Evolutionary conservation across 2,329 filamentous ascomycete species (phyloP), one percentile per base, ranked within the genome.

Genomic region (Monilinia polystroma): DNA sequence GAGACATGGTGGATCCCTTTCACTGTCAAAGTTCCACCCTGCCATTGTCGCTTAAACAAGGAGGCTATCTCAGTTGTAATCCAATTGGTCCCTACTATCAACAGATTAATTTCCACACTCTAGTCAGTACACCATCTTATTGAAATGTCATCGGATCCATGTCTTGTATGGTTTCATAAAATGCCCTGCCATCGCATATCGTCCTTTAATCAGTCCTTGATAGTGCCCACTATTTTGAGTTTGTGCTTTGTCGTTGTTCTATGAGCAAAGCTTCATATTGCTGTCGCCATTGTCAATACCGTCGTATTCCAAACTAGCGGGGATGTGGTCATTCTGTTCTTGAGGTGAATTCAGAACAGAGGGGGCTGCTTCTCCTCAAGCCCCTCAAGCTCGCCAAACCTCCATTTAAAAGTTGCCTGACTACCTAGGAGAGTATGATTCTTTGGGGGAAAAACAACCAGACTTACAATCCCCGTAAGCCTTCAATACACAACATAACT

Each of bases 1-100:
- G 38, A 41, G 10, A 7, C 23, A 38, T 11, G 4, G 3, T 62
- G 1, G n/a, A 11, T 10, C 5, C 5, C 8, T 51, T 38, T 41
- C 11, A 41, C 5, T 51, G 58, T 62, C 58, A 4, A 62, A 62
- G 10, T 38, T 62, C 20, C 32, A 14, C 10, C 29, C 12, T 41
- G n/a, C 14, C 0, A 41, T 52, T 62, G 29, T 62, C 58, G 58
- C 58, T 51, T 62, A 62, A 62, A 38, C 8, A 51, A 51, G 58
- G 58, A 62, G 58, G 10, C 4, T 51, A 18, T 62, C 49, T 11
- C 47, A 10, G 10, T 10, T 62, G 23, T 20, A 6, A 38, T 51
- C 4, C 8, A 1, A 38, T 2, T 23, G 14, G 1, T 23, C 18
- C 3, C 20, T 41, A 56, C 20, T 41, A 29, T 41, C 11, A 23